A percentile compares a stretch with the other conserved stretches of the same genome.
Evolutionary conservation across 148 eudicot genomes (phyloP).

Genomic region (Chenopodium quinoa): DNA sequence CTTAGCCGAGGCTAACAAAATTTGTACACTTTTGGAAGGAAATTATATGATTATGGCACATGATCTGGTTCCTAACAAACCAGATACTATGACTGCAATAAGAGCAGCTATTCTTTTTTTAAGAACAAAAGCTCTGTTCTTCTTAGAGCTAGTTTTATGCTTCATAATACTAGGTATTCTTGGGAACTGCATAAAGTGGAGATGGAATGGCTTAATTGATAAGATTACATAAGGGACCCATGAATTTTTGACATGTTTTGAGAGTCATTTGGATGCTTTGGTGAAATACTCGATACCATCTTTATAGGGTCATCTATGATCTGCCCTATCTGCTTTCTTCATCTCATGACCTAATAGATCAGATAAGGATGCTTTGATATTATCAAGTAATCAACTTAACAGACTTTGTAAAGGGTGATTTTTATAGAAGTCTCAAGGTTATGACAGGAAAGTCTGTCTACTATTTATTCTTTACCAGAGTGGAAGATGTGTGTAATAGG

Average conservation of each 20-base stretch:
- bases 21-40: neutral
- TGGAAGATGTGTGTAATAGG: neutral
- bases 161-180: neutral
- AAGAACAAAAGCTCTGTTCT: neutral
- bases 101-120: neutral
- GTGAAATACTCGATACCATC: neutral
- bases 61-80: neutral
- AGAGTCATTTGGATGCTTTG: neutral
- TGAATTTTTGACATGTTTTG: neutral
- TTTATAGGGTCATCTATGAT: neutral
- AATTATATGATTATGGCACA: neutral
- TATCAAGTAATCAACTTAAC: neutral
- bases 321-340: neutral
- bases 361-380: neutral
- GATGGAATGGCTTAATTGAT: neutral
- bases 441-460: neutral
- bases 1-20: neutral
- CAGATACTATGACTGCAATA: neutral
- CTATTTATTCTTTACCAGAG: neutral
- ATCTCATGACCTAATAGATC: neutral
- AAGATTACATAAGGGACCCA: neutral
- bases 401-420: neutral
- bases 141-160: neutral
- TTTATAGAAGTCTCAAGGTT: neutral
- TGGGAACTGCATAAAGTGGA: neutral